Conservation (phyloP, 2,329 filamentous ascomycete genomes). For the Colletotrichum somersetense region DNA sequence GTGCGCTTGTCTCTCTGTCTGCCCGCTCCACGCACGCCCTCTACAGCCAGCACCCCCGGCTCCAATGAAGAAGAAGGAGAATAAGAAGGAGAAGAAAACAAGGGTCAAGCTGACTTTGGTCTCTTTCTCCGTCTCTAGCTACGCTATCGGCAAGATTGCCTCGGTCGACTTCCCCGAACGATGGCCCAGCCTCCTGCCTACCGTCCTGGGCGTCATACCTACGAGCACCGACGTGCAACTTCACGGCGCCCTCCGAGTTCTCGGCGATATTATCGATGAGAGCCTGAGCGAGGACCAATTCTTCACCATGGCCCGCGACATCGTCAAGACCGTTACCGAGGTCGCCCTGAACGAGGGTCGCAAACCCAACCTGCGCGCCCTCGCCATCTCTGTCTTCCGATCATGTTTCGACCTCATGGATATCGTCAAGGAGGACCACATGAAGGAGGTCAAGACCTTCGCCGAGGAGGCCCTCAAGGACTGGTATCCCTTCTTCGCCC, state of each 20-base stretch:
- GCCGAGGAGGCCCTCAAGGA: conserved; percentile 85
- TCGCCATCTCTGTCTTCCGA: conserved; percentile 91
- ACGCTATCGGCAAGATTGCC: conserved; percentile 92
- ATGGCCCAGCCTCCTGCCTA: conserved; percentile 91
- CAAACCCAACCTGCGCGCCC: conserved; percentile 81
- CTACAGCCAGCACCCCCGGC: neutral
- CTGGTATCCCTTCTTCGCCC: conserved; percentile 93
- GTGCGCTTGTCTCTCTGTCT: conserved; percentile 18
- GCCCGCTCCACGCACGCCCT: neutral
- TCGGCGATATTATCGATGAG: conserved; percentile 91
- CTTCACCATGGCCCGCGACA: conserved; percentile 87
- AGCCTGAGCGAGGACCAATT: conserved; percentile 95
- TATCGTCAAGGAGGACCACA: conserved; percentile 95
- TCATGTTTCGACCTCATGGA: conserved; percentile 95
- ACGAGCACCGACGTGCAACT: conserved; percentile 82
- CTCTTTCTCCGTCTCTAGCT: conserved; percentile 56
- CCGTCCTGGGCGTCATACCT: conserved; percentile 82
- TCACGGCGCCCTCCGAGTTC: conserved; percentile 89
- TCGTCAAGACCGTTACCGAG: conserved; percentile 86
- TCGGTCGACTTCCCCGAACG: conserved; percentile 92
- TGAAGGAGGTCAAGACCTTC: conserved; percentile 86
- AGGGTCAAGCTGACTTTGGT: conserved; percentile 33
- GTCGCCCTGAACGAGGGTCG: conserved; percentile 82
- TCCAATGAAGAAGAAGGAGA: neutral
- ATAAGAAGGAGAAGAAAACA: neutral